Evolutionary conservation across 2,329 filamentous ascomycete genomes (phyloP).

Genomic region (Herpotrichia juniperi): DNA sequence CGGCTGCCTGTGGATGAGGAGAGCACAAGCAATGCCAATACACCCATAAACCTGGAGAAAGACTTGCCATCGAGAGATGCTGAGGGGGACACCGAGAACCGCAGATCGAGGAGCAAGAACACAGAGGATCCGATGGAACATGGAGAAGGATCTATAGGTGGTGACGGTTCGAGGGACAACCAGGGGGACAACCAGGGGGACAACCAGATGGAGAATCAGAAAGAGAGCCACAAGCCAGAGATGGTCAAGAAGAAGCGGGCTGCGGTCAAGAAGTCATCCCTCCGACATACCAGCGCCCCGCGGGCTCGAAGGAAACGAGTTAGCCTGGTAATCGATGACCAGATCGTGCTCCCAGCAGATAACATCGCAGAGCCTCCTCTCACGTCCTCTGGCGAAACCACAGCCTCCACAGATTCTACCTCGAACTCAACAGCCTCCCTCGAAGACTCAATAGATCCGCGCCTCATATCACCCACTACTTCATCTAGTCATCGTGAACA

Average conservation of each 20-base stretch:
- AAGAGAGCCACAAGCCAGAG: slow-evolving; percentile 12
- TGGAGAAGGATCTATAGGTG: slow-evolving; percentile 8
- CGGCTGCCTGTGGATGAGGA: slow-evolving; percentile 24
- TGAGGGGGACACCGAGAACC: slow-evolving; percentile 25
- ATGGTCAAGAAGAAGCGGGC: slow-evolving; percentile 33
- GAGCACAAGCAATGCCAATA: slow-evolving; percentile 11
- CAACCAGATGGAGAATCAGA: slow-evolving; percentile 13
- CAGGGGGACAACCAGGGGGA: not conserved
- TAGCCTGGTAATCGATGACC: slow-evolving; percentile 45
- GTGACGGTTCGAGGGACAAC: not conserved
- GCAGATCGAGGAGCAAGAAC: slow-evolving; percentile 22
- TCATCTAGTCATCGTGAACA: slow-evolving; percentile 19
- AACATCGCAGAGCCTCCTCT: slow-evolving; percentile 33
- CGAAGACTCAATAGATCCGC: slow-evolving; percentile 42
- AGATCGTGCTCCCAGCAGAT: slow-evolving; percentile 45
- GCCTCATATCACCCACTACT: slow-evolving; percentile 24
- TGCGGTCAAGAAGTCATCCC: slow-evolving; percentile 39
- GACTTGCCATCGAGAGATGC: slow-evolving; percentile 25
- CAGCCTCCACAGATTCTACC: slow-evolving; percentile 22
- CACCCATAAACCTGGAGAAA: slow-evolving; percentile 15
- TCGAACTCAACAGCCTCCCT: slow-evolving; percentile 23
- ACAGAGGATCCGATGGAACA: slow-evolving; percentile 20
- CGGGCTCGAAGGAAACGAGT: slow-evolving; percentile 39
- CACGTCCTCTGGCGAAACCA: slow-evolving; percentile 36
- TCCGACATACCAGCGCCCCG: slow-evolving; percentile 31